Evolutionary conservation across 1,139 yeast species (phyloP), one percentile per base, ranked within the genome.

Genomic region (Suhomyces terraborum): DNA sequence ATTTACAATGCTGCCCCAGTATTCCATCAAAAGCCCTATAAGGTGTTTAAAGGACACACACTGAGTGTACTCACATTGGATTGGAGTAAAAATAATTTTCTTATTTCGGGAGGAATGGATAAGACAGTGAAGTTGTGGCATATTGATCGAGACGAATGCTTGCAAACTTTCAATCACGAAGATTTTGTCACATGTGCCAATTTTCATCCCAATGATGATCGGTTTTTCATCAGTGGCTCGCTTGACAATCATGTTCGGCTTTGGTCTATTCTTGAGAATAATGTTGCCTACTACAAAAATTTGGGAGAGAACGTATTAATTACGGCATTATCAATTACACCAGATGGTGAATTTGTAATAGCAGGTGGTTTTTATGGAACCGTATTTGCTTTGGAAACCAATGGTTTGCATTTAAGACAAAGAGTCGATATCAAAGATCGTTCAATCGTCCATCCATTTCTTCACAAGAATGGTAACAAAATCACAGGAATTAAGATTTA

Each of bases 11-110:
- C 76, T 51, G 95, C 95, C 0, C 94, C 96, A 0, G 88, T 91
- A 1, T 89, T 91, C 59, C 84, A 82, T 51, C 78, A 80, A n/a
- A 61, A 61, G 20, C 96, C 97, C 0, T 59, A 74, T 10, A 69
- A 79, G 22, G 74, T 75, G 14, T 84, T 80, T 47, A 64, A 59
- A 35, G 95, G 88, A 19, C 98, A 91, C 60, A 64, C 77, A 0
- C 77, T 78, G 36, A 85, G 88, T 47, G 74, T 91, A 19, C 63
- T 88, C 25, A 80, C 87, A 8, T 58, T 91, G 31, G 88, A 88
- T 53, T 91, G 98, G 98, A 84, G 95, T 42, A 85, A 84, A 51
- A 89, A 89, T 62, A 84, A 84, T 55, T 91, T 91, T 50, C 61
- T 91, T 23, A 59, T 89, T 1, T 75, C 95, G 0, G 84, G 95